Base-by-base conservation (phyloP, 140 eudicot genomes). In the Anethum foeniculum region DNA sequence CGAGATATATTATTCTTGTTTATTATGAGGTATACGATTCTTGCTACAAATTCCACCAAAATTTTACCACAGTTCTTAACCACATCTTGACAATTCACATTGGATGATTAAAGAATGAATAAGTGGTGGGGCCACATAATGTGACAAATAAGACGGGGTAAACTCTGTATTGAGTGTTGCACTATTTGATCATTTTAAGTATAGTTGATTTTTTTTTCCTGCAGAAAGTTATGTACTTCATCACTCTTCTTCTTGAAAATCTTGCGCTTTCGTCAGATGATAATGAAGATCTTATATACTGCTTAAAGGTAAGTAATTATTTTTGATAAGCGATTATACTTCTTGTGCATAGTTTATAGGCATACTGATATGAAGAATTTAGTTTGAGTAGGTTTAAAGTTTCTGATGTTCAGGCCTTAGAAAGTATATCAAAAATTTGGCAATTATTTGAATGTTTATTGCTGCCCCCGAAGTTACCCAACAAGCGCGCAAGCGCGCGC, bases 171-270 rank as follows among this genome's bases (percentile, higher is more conserved):
- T 1, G 27, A 46, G 49, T 75, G 32, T 3, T 39, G 25, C n/a
- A 68, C 32, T 15, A 32, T 46, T 21, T 46, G 8, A 79, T 38
- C 79, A 71, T 56, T 60, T 23, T 0, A 43, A 23, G 34, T 8
- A 19, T 41, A 80, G 36, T 78, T 76, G 77, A 60, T 89, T 74
- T 71, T 38, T 39, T 80, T 80, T 34, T n/a, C 75, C 81, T 78
- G 84, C 97, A 95, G 99, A 91, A 91, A 95, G 88, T 92, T 54
- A 95, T 95, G 87, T 88, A 89, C 91, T 88, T 89, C 91, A 92
- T 91, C 85, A 82, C 98, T 79, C 95, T 95, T 82, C 89, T 95
- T 82, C 90, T 93, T 58, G 99, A 95, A 88, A 93, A 95, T 82
- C 97, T 95, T 78, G 93, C 91, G 19, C 98, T 95, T 71, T 95